These are phyloP conservation scores for Wallacemonas collosoma DNA, from an alignment of 208 protist genomes.

Conservation along the genomic window DNA sequence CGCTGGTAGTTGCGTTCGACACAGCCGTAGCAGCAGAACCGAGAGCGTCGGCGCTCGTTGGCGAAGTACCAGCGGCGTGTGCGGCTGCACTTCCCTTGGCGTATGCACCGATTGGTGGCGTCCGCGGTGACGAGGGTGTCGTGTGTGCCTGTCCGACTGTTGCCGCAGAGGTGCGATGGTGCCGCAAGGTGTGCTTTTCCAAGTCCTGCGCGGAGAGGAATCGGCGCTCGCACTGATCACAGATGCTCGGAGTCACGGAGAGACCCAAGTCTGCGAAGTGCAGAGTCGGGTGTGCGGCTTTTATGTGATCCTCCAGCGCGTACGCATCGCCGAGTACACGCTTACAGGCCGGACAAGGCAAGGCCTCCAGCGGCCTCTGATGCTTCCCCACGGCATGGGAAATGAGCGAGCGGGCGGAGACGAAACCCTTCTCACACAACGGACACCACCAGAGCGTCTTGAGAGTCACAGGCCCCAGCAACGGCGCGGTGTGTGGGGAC, in stretches of 20 bases:
- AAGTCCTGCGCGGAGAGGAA: conserved; percentile 67
- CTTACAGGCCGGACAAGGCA: conserved; percentile 85
- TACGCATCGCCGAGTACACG: conserved; percentile 67
- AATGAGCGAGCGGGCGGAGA: conserved; percentile 47
- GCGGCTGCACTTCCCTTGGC: too few species aligned
- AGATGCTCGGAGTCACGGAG: conserved; percentile 38
- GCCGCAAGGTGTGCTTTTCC: conserved; percentile 61
- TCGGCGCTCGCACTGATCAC: conserved; percentile 53
- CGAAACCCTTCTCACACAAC: conserved; percentile 78
- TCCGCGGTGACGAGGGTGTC: too few species aligned
- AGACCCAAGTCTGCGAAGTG: conserved; percentile 50
- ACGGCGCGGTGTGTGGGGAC: not conserved
- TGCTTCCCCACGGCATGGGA: conserved; percentile 66
- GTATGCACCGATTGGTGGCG: too few species aligned
- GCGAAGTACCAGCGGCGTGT: too few species aligned
- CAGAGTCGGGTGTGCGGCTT: conserved; percentile 42
- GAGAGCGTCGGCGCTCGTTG: too few species aligned
- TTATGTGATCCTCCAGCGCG: conserved; percentile 70
- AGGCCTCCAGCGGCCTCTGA: conserved; percentile 26
- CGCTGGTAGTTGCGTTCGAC: too few species aligned
- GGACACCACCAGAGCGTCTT: conserved; percentile 84
- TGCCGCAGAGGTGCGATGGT: conserved; percentile 24
- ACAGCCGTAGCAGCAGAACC: too few species aligned
- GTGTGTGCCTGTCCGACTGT: too few species aligned
- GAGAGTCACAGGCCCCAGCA: conserved; percentile 22